Evolutionary conservation across 306 rosid species (phyloP), one percentile per base, ranked within the genome.

Genomic region (Mimosa bimucronata): DNA sequence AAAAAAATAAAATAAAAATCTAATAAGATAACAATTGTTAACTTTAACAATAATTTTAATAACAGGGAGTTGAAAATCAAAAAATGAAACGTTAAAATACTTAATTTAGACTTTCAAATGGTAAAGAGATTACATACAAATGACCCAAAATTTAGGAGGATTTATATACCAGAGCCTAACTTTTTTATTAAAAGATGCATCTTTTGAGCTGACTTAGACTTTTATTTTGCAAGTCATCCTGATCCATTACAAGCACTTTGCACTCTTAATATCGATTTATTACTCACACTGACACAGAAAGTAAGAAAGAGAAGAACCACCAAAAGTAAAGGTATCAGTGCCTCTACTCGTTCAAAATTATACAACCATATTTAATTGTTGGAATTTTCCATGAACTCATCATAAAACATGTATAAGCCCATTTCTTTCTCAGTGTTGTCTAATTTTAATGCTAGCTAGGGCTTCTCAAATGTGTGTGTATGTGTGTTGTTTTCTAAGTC

Each of bases 341-440:
- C 28, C 37, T 19, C 29, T 66, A 18, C 46, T 19, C 46, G 26
- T 66, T 37, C 71, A 66, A 66, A 66, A 66, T 37, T 5, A 9
- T 37, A 66, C 69, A 64, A 4, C 23, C 25, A 16, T 31, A 7
- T 3, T 30, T 64, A 29, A 64, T 19, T n/a, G n/a, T n/a, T n/a
- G n/a, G 25, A 64, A 64, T 30, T 64, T 64, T 64, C 69, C 42
- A 16, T 14, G 69, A 64, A 64, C n/a, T n/a, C n/a, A n/a, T 31
- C 45, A 14, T 12, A 52, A 19, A 52, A 19, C 58, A 31, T 18
- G 30, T 7, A 61, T 19, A n/a, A n/a, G n/a, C n/a, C n/a, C n/a
- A n/a, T n/a, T n/a, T n/a, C n/a, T n/a, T n/a, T n/a, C n/a, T 2
- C 2, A n/a, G 19, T 29, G 41, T 0, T 6, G 5, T 9, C 71